Percentiles rank a stretch among this genome's conserved stretches.
phyloP scores from a whole-genome alignment of 2,329 filamentous ascomycete species.

The Botrytis pseudocinerea region DNA sequence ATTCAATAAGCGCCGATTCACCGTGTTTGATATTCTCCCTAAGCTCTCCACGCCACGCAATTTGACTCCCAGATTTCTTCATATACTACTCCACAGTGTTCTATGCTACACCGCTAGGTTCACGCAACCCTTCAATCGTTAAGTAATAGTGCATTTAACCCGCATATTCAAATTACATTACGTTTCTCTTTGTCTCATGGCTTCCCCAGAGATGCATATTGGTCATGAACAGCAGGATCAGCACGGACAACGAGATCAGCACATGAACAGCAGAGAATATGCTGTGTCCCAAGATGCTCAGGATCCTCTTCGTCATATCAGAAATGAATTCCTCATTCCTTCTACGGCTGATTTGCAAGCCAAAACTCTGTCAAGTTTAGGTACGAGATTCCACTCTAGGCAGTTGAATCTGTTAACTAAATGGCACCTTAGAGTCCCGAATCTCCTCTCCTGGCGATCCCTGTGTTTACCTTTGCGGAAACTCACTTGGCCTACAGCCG shows the following conservation, averaged over 20 bases:
- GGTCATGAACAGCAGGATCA: slow-evolving; percentile 24
- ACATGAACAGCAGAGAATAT: slow-evolving; percentile 38
- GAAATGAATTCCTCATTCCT: slow-evolving; percentile 75
- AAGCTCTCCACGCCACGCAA: slow-evolving; percentile 23
- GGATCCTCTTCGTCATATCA: slow-evolving; percentile 61
- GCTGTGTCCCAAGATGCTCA: slow-evolving; percentile 53
- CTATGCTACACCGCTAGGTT: slow-evolving; percentile 21
- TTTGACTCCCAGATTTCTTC: slow-evolving; percentile 13
- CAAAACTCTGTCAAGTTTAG: slow-evolving; percentile 35
- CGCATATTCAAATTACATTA: slow-evolving; percentile 31
- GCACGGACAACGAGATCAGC: slow-evolving; percentile 21
- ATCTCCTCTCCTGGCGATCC: slow-evolving; percentile 31
- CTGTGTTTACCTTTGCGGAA: slow-evolving; percentile 72
- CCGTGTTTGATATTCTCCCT: slow-evolving; percentile 18
- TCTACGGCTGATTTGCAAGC: slow-evolving; percentile 69
- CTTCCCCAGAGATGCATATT: slow-evolving; percentile 24
- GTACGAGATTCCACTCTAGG: slow-evolving; percentile 18
- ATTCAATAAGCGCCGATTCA: slow-evolving; percentile 14
- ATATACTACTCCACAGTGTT: slow-evolving; percentile 7
- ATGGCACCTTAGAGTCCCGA: slow-evolving; percentile 28
- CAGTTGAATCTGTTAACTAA: slow-evolving; percentile 14
- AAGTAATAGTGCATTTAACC: slow-evolving; percentile 21
- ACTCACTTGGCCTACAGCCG: slow-evolving; percentile 76
- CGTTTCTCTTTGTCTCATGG: slow-evolving; percentile 32
- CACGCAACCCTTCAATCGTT: neutral